Percentiles rank a stretch among this genome's conserved stretches.
Conservation (phyloP, 331 rosid genomes). For the Prunus yedoensis region DNA sequence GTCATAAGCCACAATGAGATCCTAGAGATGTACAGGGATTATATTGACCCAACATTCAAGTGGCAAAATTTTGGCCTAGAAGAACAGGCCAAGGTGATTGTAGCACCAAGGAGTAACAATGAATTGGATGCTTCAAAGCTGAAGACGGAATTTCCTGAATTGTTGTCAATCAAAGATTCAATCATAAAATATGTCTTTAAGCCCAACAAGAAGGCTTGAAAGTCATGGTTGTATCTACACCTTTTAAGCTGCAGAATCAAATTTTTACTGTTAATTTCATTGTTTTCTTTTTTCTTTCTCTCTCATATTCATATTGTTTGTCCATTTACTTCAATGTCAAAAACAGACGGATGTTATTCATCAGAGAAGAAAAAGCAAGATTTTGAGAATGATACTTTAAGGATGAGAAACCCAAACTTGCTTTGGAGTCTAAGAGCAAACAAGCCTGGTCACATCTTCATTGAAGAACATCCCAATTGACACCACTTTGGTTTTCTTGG, state of each 20-base stretch:
- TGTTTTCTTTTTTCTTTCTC: neutral
- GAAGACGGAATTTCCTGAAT: slow-evolving; percentile 33
- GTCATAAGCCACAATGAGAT: slow-evolving; percentile 66
- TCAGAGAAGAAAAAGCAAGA: no score
- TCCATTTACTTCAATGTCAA: neutral
- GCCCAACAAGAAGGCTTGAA: slow-evolving; percentile 57
- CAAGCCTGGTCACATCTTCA: no score
- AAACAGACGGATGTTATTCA: no score
- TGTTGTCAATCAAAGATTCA: slow-evolving; percentile 55
- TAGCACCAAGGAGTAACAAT: slow-evolving; percentile 60
- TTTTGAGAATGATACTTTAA: no score
- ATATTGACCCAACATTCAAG: slow-evolving; percentile 51
- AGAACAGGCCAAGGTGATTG: slow-evolving; percentile 63
- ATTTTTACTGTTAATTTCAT: neutral
- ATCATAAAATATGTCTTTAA: slow-evolving; percentile 55
- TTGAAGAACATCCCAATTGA: neutral
- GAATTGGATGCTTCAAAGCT: slow-evolving; percentile 64
- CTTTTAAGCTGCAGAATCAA: neutral
- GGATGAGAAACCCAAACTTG: no score
- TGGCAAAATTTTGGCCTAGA: slow-evolving; percentile 58
- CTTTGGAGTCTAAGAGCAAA: no score
- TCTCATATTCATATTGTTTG: neutral
- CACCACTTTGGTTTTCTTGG: neutral
- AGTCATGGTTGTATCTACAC: neutral
- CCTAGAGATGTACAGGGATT: slow-evolving; percentile 51